Evolutionary conservation across 495 filamentous ascomycete genomes (phyloP).

Genomic region (Tuber indicum): DNA sequence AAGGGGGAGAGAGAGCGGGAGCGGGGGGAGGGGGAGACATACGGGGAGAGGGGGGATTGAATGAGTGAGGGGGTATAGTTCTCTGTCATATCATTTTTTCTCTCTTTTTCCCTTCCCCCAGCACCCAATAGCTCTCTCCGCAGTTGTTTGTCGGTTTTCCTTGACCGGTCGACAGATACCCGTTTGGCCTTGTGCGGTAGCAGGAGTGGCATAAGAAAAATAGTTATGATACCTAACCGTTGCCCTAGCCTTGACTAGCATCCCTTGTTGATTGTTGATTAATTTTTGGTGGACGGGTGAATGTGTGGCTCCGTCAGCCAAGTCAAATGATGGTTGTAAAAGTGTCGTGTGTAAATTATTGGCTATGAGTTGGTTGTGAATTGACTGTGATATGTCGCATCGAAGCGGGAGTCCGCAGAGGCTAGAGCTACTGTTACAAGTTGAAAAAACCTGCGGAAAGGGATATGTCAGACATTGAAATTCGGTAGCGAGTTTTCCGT

Average conservation of each 20-base stretch:
- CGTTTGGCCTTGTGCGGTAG: background rate
- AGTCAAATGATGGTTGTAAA: conserved; percentile 7
- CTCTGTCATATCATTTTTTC: conserved; percentile 1
- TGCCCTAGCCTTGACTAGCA: background rate
- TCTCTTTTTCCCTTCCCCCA: background rate
- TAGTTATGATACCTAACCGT: background rate
- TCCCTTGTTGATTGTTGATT: background rate
- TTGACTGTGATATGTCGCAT: background rate
- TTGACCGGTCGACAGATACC: background rate
- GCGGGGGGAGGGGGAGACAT: background rate
- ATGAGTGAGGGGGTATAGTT: conserved; percentile 3
- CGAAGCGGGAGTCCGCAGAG: conserved; percentile 17
- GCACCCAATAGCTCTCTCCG: background rate
- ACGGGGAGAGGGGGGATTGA: conserved; percentile 11
- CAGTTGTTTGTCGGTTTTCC: background rate
- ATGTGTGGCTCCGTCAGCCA: conserved; percentile 28
- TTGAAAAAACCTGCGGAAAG: conserved; percentile 1
- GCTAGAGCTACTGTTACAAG: background rate
- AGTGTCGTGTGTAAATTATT: background rate
- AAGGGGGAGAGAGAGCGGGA: background rate
- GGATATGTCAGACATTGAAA: conserved; percentile 9
- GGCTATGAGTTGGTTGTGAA: background rate
- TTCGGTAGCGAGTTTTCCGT: conserved; percentile 27
- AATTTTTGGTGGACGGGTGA: background rate
- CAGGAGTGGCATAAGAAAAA: background rate